A percentile compares a stretch with the other conserved stretches of the same genome.
These are phyloP conservation scores for Tilletia caries DNA, from an alignment of 1,284 basidiomycete genomes.

Conservation along the genomic window DNA sequence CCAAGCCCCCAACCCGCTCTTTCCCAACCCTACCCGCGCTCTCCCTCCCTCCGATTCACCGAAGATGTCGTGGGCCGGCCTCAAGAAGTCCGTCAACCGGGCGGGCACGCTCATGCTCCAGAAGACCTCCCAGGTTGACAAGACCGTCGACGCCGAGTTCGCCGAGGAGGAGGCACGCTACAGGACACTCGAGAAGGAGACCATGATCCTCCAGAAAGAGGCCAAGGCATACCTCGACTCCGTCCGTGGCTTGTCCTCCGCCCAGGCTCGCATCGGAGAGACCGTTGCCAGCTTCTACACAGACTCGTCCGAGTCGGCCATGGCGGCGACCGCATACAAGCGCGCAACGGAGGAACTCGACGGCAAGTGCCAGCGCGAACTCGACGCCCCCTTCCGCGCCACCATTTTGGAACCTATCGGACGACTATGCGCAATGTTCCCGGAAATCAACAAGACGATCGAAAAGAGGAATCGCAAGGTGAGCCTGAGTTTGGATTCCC, in stretches of 20 bases:
- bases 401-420: conserved; percentile 88
- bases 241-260: conserved; percentile 60
- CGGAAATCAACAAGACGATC: conserved; percentile 88
- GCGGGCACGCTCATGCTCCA: conserved; percentile 76
- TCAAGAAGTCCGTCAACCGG: conserved; percentile 90
- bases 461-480: conserved; percentile 95
- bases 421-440: conserved; percentile 93
- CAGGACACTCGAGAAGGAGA: conserved; percentile 66
- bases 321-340: conserved; percentile 95
- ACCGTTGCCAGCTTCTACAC: conserved; percentile 91
- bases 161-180: conserved; percentile 86
- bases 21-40: background rate
- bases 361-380: conserved; percentile 74
- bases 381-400: conserved; percentile 88
- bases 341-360: conserved; percentile 92
- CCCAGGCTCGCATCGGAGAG: conserved; percentile 90
- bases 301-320: conserved; percentile 66
- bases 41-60: conserved; percentile 12
- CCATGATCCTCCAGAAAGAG: conserved; percentile 79
- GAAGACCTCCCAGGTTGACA: conserved; percentile 88
- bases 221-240: conserved; percentile 92
- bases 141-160: conserved; percentile 91
- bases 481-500: conserved; percentile 17
- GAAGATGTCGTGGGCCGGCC: conserved; percentile 60
- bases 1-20: background rate